These are phyloP conservation scores for Trichosporon coremiiforme DNA, from an alignment of 1,284 basidiomycete species.

Conservation along the genomic window DNA sequence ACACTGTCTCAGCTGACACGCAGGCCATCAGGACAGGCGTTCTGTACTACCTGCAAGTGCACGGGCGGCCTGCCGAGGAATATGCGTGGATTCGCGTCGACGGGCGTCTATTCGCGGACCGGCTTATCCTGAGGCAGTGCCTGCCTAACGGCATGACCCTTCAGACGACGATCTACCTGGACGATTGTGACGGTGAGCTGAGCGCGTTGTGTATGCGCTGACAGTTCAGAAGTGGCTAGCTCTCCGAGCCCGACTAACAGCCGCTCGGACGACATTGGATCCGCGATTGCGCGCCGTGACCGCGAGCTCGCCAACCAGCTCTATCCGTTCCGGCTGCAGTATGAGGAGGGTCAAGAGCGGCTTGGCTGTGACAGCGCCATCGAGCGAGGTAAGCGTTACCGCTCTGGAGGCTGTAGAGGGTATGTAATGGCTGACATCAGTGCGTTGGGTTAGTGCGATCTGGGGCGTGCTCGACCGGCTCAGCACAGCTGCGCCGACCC, in stretches of 20 bases:
- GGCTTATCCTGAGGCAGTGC: constrained; percentile 78
- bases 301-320: constrained; percentile 67
- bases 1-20: background rate
- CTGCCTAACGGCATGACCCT: constrained; percentile 74
- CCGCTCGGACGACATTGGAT: constrained; percentile 72
- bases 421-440: constrained; percentile 41
- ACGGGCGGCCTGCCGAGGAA: constrained; percentile 64
- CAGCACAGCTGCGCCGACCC: constrained; percentile 19
- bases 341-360: constrained; percentile 80
- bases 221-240: constrained; percentile 68
- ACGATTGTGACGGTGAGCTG: constrained; percentile 65
- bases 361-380: constrained; percentile 77
- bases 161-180: constrained; percentile 75
- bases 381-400: constrained; percentile 61
- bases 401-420: no score
- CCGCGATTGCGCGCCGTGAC: constrained; percentile 70
- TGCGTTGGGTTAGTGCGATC: constrained; percentile 82
- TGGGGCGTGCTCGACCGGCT: constrained; percentile 64
- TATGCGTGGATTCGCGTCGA: constrained; percentile 82
- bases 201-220: constrained; percentile 5
- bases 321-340: constrained; percentile 83
- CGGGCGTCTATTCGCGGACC: constrained; percentile 75
- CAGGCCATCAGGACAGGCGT: constrained; percentile 79
- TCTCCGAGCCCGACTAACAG: constrained; percentile 71
- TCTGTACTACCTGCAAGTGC: constrained; percentile 87